A percentile compares a stretch with the other conserved stretches of the same genome.
Conservation (phyloP, 257 asterid species). For the Verbascum thapsus region DNA sequence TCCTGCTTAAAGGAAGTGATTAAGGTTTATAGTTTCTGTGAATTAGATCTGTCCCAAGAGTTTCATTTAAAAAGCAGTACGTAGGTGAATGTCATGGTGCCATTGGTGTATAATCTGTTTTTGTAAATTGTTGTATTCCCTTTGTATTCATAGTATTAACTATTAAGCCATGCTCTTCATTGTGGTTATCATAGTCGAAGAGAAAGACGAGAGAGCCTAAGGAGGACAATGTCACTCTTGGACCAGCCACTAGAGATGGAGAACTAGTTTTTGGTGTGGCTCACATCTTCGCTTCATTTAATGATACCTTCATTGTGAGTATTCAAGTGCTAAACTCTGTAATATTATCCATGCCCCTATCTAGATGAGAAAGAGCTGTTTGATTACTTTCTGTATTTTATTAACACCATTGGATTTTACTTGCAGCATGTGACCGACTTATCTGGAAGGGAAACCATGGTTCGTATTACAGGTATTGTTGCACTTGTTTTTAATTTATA, state of each 20-base stretch:
- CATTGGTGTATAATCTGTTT: too few species aligned
- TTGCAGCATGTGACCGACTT: constrained; percentile 93
- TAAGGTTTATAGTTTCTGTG: neutral
- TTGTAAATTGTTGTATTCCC: neutral
- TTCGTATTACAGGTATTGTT: constrained; percentile 75
- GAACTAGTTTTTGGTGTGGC: constrained; percentile 85
- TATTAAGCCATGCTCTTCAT: neutral
- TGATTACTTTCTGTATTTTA: too few species aligned
- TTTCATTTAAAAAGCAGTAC: neutral
- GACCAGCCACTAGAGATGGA: constrained; percentile 80
- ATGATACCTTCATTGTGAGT: constrained; percentile 86
- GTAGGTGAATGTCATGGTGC: neutral
- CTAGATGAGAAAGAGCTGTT: neutral
- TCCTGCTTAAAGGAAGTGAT: neutral
- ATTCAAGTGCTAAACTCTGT: neutral
- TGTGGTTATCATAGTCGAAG: constrained; percentile 51
- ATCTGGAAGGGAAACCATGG: constrained; percentile 92
- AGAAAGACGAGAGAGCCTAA: constrained; percentile 81
- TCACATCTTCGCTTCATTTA: constrained; percentile 91
- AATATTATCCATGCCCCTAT: neutral
- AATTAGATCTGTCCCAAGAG: neutral
- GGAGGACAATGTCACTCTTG: constrained; percentile 80
- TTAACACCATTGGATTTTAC: neutral
- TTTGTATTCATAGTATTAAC: neutral
- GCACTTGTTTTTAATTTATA: neutral